Evolutionary conservation across 768 basidiomycete species (phyloP), one percentile per base, ranked within the genome.

Genomic region (Lentinula raphanica): DNA sequence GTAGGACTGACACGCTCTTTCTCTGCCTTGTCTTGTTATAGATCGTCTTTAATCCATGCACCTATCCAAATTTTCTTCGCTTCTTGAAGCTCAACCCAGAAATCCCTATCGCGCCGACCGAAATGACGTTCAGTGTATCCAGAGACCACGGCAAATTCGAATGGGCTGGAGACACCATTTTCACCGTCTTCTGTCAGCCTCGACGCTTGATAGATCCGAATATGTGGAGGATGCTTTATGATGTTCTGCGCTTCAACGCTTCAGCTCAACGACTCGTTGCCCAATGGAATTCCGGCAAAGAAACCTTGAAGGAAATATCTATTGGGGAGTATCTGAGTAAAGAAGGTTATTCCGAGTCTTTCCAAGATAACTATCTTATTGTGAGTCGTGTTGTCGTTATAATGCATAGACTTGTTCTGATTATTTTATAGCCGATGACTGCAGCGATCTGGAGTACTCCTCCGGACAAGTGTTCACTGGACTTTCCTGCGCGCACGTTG

Each of bases 401-500:
- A 45, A 44, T 40, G 23, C 25, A 60, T 49, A 8, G 49, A 15
- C 29, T 29, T 49, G 23, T 19, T 36, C 28, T 15, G 23, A 35
- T 53, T 36, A 19, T 46, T 9, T 40, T 29, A 7, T 54, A 88
- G 88, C 88, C 88, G 0, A 87, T 92, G 87, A 88, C 86, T 7
- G 88, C 87, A 1, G 85, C 87, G 2, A 84, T 92, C 39, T 92
- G 89, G 89, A 88, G 83, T 45, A 90, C 87, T 0, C 85, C 87
- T 0, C 84, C 89, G 8, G 83, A 85, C 60, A 80, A 81, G 64
- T 88, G 86, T 61, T 77, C 81, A 2, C 69, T 85, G 50, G 85
- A 88, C 61, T 88, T 92, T 64, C 88, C 88, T 7, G 87, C 84
- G 0, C 75, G 72, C 39, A 89, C 88, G 0, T 69, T 90, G 68